Base-by-base conservation (phyloP, 768 basidiomycete genomes). In the Russula brevipes region DNA sequence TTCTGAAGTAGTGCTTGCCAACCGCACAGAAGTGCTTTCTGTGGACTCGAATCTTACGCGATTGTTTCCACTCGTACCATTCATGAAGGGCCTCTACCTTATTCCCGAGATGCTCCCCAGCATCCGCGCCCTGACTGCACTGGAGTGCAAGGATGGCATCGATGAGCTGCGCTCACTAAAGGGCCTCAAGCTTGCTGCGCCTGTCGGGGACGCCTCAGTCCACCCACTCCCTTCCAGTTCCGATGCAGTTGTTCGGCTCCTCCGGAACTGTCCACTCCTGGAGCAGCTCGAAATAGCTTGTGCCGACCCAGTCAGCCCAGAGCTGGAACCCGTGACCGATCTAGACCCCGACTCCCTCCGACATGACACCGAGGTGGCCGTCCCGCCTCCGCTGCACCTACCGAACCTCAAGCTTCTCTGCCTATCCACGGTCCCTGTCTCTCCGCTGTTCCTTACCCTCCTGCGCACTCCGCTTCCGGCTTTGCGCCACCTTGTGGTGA, bases 361-460 rank as follows among this genome's bases (percentile, higher is more conserved):
- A 17, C 53, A 57, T 3, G 57, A 71, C 44, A 62, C 66, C 60
- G 65, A 59, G 46, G 54, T n/a, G 17, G 53, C 69, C 69, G 66
- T 38, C 65, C 80, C 70, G 69, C 69, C 10, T 79, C 83, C 8
- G n/a, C 72, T 91, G 19, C 65, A 77, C 61, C 81, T 93, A 4
- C 80, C 79, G 10, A 79, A 76, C 58, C 78, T 94, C 17, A 82
- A 79, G 54, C 82, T 80, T 19, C 70, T 93, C 24, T 78, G 82
- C 17, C 68, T 91, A 17, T 75, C 90, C 24, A 86, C 87, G 2
- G 82, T 89, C 76, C 84, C 85, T 55, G 80, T 78, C 6, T 88
- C 87, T 5, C 81, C 85, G 24, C 75, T 90, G 38, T 76, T 91
- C 73, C 73, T 81, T 44, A 78, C 81, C 16, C 76, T 94, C 33